Evolutionary conservation across 306 rosid species (phyloP).

Genomic region (Glycine tomentella): DNA sequence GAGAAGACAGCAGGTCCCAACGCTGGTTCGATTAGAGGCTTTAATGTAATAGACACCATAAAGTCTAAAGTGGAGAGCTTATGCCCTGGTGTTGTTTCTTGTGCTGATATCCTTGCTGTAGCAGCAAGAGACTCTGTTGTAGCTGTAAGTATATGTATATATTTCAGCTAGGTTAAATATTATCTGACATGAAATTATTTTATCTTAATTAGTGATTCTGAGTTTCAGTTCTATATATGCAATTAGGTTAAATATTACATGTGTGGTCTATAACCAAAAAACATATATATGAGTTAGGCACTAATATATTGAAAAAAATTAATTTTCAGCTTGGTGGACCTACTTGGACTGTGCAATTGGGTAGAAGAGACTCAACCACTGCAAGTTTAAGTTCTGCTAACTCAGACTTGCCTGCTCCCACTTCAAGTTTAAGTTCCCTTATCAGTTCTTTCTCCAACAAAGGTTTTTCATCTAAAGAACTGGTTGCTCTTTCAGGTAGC

Average conservation of each 20-base stretch:
- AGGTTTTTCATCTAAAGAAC: slow-evolving; percentile 58
- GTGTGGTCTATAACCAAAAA: too few species aligned
- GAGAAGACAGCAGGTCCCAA: slow-evolving; percentile 69
- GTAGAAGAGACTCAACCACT: slow-evolving; percentile 79
- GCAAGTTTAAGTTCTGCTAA: slow-evolving; percentile 65
- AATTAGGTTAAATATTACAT: too few species aligned
- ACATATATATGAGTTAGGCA: background rate
- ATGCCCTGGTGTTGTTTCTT: slow-evolving; percentile 66
- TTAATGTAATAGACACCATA: slow-evolving; percentile 62
- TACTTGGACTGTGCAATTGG: slow-evolving; percentile 62
- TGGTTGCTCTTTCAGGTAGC: slow-evolving; percentile 73
- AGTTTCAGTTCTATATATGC: background rate
- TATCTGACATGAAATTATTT: too few species aligned
- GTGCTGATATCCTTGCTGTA: slow-evolving; percentile 69
- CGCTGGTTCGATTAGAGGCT: slow-evolving; percentile 62
- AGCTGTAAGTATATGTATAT: slow-evolving; percentile 53
- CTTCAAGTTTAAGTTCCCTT: slow-evolving; percentile 51
- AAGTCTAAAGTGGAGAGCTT: slow-evolving; percentile 57
- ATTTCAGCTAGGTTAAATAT: background rate
- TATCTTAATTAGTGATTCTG: too few species aligned
- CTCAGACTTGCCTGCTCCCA: slow-evolving; percentile 60
- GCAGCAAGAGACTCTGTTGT: slow-evolving; percentile 77
- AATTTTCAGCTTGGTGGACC: slow-evolving; percentile 64
- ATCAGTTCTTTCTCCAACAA: slow-evolving; percentile 61
- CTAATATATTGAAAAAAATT: background rate